phyloP scores from a whole-genome alignment of 495 filamentous ascomycete species.

The Penicillium canariense region DNA sequence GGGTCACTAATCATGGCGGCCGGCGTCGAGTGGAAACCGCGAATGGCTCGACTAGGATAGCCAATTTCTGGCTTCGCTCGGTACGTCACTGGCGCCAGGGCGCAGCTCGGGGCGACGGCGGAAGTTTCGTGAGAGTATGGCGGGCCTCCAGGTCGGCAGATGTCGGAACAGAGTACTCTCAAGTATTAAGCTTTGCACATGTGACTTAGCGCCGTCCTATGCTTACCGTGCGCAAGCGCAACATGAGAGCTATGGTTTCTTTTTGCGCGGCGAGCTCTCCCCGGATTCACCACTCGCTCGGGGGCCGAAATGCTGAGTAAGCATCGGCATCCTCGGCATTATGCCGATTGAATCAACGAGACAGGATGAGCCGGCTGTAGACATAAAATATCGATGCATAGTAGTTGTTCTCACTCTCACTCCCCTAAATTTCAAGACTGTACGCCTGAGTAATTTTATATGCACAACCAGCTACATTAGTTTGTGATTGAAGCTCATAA shows the following conservation, averaged over 20 bases:
- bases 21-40: constrained; percentile 9
- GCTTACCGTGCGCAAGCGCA: constrained; percentile 2
- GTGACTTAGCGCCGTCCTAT: neutral
- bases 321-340: neutral
- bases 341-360: neutral
- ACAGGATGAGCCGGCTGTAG: too few species aligned
- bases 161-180: neutral
- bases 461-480: too few species aligned
- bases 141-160: neutral
- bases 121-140: neutral
- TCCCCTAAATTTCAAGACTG: too few species aligned
- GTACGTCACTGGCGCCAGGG: neutral
- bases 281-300: constrained; percentile 5
- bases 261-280: constrained; percentile 10
- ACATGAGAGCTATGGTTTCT: constrained; percentile 9
- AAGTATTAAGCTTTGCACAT: neutral
- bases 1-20: neutral
- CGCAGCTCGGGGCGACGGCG: neutral
- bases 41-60: neutral
- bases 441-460: too few species aligned
- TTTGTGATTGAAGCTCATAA: too few species aligned
- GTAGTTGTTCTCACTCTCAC: too few species aligned
- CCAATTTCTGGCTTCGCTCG: neutral
- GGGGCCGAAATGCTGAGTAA: neutral
- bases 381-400: too few species aligned